These are phyloP conservation scores for Naganishia vaughanmartiniae DNA, from an alignment of 768 basidiomycete genomes.

Conservation along the genomic window DNA sequence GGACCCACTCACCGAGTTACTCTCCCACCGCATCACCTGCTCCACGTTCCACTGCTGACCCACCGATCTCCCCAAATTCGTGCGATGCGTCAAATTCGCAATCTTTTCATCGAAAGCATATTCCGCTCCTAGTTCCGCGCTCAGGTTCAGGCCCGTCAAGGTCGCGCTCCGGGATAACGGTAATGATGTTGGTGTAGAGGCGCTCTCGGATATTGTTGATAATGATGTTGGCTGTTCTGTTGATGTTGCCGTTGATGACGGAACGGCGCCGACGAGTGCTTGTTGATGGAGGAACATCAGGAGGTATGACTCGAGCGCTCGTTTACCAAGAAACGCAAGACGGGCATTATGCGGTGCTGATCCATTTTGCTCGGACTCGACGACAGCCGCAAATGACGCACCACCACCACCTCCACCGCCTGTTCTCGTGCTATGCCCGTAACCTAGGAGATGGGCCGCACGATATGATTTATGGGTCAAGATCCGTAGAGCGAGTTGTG, in stretches of 20 bases:
- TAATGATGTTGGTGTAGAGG: background rate
- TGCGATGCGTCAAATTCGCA: conserved; percentile 40
- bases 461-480: conserved; percentile 51
- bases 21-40: conserved; percentile 39
- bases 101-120: conserved; percentile 39
- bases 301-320: conserved; percentile 43
- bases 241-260: conserved; percentile 6
- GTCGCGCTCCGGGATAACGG: background rate
- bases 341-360: conserved; percentile 42
- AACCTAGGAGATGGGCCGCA: conserved; percentile 42
- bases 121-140: conserved; percentile 26
- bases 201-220: background rate
- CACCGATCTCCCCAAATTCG: conserved; percentile 45
- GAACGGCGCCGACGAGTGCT: conserved; percentile 23
- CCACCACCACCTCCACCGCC: background rate
- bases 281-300: conserved; percentile 45
- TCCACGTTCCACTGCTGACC: conserved; percentile 42
- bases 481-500: conserved; percentile 45
- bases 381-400: background rate
- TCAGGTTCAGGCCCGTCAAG: background rate
- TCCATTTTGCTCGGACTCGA: conserved; percentile 27
- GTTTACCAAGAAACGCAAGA: conserved; percentile 45
- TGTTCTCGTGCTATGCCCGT: conserved; percentile 22
- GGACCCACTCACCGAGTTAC: conserved; percentile 35
- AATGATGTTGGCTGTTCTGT: background rate